These are phyloP conservation scores for Silybum marianum DNA, from an alignment of 129 eudicot species.

Conservation along the genomic window DNA sequence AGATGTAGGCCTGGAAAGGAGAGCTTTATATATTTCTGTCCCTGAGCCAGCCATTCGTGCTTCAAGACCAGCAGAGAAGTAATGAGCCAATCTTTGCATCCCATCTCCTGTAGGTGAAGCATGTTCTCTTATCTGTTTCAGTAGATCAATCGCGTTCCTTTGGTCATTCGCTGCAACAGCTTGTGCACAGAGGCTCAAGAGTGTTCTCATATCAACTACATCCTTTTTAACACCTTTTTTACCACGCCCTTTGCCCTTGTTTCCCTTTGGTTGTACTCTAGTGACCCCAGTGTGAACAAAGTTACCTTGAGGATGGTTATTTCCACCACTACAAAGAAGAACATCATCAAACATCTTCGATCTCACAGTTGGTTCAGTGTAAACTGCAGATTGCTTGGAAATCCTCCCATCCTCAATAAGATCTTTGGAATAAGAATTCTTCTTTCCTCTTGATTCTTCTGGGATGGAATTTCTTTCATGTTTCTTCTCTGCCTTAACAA, in stretches of 20 bases:
- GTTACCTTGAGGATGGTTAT: conserved; percentile 47
- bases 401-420: conserved; percentile 44
- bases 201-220: conserved; percentile 70
- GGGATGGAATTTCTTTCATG: conserved; percentile 14
- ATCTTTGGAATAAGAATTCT: conserved; percentile 40
- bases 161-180: conserved; percentile 68
- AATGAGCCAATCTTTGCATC: conserved; percentile 80
- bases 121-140: conserved; percentile 69
- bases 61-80: conserved; percentile 74
- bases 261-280: conserved; percentile 37
- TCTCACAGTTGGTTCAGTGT: conserved; percentile 53
- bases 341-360: conserved; percentile 71
- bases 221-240: conserved; percentile 58
- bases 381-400: conserved; percentile 59
- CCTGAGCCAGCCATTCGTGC: conserved; percentile 90
- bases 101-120: conserved; percentile 80
- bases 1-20: conserved; percentile 45
- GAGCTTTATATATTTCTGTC: conserved; percentile 53
- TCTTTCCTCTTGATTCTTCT: conserved; percentile 50
- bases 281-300: conserved; percentile 44
- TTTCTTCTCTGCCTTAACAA: conserved; percentile 41
- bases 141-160: conserved; percentile 56
- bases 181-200: conserved; percentile 77
- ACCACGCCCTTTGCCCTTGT: conserved; percentile 52
- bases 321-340: conserved; percentile 52